Evolutionary conservation across 1,284 basidiomycete species (phyloP), one percentile per base, ranked within the genome.

Genomic region (Kwoniella shivajii): DNA sequence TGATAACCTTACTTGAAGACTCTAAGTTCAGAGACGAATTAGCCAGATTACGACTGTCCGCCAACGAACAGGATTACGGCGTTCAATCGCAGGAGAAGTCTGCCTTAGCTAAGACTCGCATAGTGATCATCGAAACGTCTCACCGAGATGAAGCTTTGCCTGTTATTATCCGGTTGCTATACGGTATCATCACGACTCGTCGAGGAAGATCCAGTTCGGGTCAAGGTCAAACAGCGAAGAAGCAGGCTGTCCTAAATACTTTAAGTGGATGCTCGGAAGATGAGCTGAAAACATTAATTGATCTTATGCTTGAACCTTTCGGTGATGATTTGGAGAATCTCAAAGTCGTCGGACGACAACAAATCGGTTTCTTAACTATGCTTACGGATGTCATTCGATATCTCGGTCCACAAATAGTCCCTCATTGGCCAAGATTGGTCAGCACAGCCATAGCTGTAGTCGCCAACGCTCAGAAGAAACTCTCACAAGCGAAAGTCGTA

Each of bases 261-360:
- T 80, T 98, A 14, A 85, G 82, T 2, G 85, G 85, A 1, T 92
- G 89, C 67, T 81, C 82, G 0, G 82, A 88, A 33, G 81, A 84
- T 6, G 95, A 98, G 72, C 82, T 98, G 6, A 79, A 80, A 1
- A 80, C 91, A 0, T 81, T 99, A 0, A 85, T 96, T 20, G 87
- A 93, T 63, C 82, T 99, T 49, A 99, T 99, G 92, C 77, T 98
- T n/a, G 83, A 83, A 50, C 88, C 92, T 0, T 84, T 96, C 62
- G 59, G 29, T 14, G 75, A 60, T 9, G 52, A 26, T 37, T 46
- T 49, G 22, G 53, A 34, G 29, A 59, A 24, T 18, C 47, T 50
- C 45, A 37, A 60, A 1, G 72, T 66, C 0, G 80, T 84, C 1
- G 82, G 84, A 50, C 88, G 88, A 75, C 90, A 91, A 63, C 85